These are phyloP conservation scores for Citrullus colocynthis DNA, from an alignment of 306 rosid genomes.

Conservation along the genomic window DNA sequence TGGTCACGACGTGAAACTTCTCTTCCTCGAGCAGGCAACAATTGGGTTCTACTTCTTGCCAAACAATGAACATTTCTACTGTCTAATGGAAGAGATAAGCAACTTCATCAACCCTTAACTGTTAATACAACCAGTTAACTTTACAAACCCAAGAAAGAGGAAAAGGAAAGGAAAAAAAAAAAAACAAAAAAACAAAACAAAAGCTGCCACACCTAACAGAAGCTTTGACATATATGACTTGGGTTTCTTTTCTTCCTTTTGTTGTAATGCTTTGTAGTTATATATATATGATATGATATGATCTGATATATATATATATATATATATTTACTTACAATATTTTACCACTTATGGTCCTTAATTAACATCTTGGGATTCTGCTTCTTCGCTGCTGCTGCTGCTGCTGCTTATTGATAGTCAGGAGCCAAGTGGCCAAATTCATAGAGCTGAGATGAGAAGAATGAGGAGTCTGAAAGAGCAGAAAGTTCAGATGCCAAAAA, in stretches of 20 bases:
- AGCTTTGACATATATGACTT: slow-evolving; percentile 34
- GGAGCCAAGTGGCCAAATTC: neutral
- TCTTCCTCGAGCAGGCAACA: slow-evolving; percentile 53
- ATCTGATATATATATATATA: neutral
- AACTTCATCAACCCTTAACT: slow-evolving; percentile 37
- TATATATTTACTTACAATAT: slow-evolving; percentile 17
- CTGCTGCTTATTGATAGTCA: neutral
- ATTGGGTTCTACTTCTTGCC: slow-evolving; percentile 78
- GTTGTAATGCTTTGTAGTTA: slow-evolving; percentile 51
- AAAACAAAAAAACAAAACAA: neutral
- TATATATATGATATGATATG: slow-evolving; percentile 1
- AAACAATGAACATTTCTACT: slow-evolving; percentile 47
- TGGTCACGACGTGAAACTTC: slow-evolving; percentile 40
- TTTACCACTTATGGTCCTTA: slow-evolving; percentile 27
- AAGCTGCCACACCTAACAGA: slow-evolving; percentile 42
- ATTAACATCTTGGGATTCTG: slow-evolving; percentile 24
- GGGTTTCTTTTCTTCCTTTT: slow-evolving; percentile 10
- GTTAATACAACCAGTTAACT: slow-evolving; percentile 35
- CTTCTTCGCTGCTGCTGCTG: slow-evolving; percentile 7
- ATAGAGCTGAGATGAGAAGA: slow-evolving; percentile 18
- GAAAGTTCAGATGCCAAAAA: slow-evolving; percentile 8
- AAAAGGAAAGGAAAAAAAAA: no score
- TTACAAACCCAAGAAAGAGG: slow-evolving; percentile 20
- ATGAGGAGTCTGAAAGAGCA: slow-evolving; percentile 8
- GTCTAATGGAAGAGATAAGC: slow-evolving; percentile 57